These are phyloP conservation scores for Climacium dendroides DNA, from an alignment of 225 moss, liverwort and hornwort genomes.

Conservation along the genomic window DNA sequence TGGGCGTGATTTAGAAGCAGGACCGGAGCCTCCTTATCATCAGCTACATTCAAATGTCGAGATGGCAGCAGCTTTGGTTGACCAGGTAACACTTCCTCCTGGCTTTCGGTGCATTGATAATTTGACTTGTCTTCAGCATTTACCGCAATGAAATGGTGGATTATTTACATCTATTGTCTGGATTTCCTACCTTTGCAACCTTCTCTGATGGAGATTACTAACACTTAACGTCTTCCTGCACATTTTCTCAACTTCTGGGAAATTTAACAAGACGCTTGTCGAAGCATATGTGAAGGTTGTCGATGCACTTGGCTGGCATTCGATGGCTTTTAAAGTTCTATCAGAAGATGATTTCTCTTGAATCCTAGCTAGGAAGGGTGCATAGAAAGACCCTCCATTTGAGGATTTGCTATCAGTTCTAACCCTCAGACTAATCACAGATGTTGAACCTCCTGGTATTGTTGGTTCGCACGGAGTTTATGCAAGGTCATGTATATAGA, in stretches of 20 bases:
- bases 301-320: not conserved
- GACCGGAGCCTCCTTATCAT: slow-evolving; percentile 17
- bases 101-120: not conserved
- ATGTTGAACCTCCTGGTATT: not conserved
- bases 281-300: not conserved
- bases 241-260: not conserved
- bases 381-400: not conserved
- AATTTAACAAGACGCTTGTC: not conserved
- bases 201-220: not conserved
- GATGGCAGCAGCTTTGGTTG: slow-evolving; percentile 48
- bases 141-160: not conserved
- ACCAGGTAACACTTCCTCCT: slow-evolving; percentile 20
- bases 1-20: slow-evolving; percentile 29
- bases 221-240: not conserved
- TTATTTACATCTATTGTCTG: not conserved
- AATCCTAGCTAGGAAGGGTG: not conserved
- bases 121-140: not conserved
- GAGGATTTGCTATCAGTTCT: not conserved
- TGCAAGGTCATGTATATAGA: not conserved
- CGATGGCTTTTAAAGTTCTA: not conserved
- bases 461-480: not conserved
- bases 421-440: not conserved
- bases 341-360: not conserved
- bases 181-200: not conserved
- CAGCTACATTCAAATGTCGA: slow-evolving; percentile 43